These are phyloP conservation scores for Simmondsia chinensis DNA, from an alignment of 148 eudicot genomes.

Conservation along the genomic window DNA sequence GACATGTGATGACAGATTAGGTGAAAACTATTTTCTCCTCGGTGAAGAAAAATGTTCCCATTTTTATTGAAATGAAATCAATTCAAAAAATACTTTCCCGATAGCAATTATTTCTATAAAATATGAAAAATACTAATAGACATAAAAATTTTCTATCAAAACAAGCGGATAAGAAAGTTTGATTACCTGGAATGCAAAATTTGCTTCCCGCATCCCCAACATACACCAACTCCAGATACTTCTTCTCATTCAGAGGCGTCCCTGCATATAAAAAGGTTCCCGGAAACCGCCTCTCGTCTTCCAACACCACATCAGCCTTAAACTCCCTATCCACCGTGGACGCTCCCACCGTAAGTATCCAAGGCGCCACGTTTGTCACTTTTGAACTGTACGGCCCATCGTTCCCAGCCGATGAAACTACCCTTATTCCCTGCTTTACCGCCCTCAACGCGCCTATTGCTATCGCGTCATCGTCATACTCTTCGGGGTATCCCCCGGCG, in stretches of 20 bases:
- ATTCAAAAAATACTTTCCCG: too few species aligned
- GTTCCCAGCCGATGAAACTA: conserved; percentile 41
- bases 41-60: too few species aligned
- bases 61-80: too few species aligned
- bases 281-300: conserved; percentile 24
- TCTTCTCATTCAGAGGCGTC: not conserved
- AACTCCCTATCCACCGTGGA: conserved; percentile 54
- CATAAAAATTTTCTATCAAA: too few species aligned
- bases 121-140: too few species aligned
- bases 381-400: conserved; percentile 41
- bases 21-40: too few species aligned
- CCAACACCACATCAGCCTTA: conserved; percentile 42
- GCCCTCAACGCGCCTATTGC: conserved; percentile 52
- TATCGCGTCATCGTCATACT: conserved; percentile 28
- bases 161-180: too few species aligned
- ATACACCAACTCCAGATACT: conserved; percentile 26
- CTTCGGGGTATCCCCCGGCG: conserved; percentile 21
- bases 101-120: too few species aligned
- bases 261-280: conserved; percentile 47
- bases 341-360: conserved; percentile 61
- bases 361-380: conserved; percentile 45
- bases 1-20: too few species aligned
- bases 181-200: conserved; percentile 20
- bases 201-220: conserved; percentile 31
- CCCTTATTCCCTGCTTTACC: conserved; percentile 26